A percentile compares a stretch with the other conserved stretches of the same genome.
phyloP scores from a whole-genome alignment of 2,329 filamentous ascomycete genomes.

The Venturia nashicola region DNA sequence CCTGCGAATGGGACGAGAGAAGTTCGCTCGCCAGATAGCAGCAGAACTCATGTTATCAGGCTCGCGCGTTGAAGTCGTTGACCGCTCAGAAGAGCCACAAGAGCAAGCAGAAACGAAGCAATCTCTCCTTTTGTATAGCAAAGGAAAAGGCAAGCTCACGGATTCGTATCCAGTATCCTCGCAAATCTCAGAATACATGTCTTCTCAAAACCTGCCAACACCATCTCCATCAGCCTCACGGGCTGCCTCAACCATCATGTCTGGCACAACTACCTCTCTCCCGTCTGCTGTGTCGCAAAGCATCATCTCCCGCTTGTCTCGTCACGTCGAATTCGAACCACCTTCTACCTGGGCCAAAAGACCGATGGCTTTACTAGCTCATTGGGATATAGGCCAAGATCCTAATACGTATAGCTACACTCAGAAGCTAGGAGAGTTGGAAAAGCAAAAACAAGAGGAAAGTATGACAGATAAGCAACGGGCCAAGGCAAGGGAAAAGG shows the following conservation, averaged over 20 bases:
- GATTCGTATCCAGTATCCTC: not conserved
- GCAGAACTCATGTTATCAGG: not conserved
- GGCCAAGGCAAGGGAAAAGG: not conserved
- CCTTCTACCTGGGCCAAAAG: not conserved
- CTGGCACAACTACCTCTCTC: not conserved
- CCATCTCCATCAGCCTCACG: not conserved
- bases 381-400: constrained; percentile 5
- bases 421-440: not conserved
- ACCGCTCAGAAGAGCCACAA: not conserved
- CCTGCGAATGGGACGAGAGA: not conserved
- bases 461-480: not conserved
- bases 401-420: not conserved
- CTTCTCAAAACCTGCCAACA: not conserved
- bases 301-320: not conserved
- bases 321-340: not conserved
- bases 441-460: not conserved
- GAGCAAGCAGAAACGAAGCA: not conserved
- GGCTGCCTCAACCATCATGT: not conserved
- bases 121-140: not conserved
- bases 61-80: not conserved
- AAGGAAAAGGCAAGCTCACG: not conserved
- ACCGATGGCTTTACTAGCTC: not conserved
- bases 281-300: not conserved
- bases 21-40: not conserved
- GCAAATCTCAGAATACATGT: not conserved